Evolutionary conservation across 1,284 basidiomycete genomes (phyloP).

Genomic region (Agaricales sp.): DNA sequence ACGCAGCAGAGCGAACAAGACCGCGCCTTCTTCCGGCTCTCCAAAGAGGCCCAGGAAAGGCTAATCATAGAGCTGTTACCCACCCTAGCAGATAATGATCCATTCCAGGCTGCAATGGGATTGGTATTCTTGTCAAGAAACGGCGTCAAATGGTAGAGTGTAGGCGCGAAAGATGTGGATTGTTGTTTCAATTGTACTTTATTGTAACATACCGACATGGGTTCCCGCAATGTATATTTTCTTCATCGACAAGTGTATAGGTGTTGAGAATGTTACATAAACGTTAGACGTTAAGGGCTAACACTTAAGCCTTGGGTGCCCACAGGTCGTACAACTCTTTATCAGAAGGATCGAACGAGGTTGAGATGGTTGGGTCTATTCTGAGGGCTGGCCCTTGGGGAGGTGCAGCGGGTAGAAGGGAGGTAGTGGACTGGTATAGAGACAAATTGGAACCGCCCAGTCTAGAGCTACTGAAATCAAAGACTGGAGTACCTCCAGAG

Average conservation of each 20-base stretch:
- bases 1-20: background rate
- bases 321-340: constrained; percentile 66
- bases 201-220: no score
- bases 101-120: background rate
- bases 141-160: background rate
- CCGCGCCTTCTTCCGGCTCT: background rate
- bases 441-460: constrained; percentile 28
- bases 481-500: constrained; percentile 13
- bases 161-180: no score
- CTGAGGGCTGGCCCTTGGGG: constrained; percentile 37
- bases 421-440: constrained; percentile 20
- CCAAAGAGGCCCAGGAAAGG: background rate
- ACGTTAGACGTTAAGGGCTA: no score
- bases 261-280: no score
- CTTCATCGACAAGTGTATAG: no score
- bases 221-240: no score
- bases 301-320: no score
- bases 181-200: no score
- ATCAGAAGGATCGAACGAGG: constrained; percentile 63
- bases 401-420: constrained; percentile 17
- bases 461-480: background rate
- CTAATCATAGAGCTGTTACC: background rate
- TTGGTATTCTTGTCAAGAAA: background rate
- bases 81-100: background rate
- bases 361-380: constrained; percentile 51